Percentiles rank a stretch among this genome's conserved stretches.
These are phyloP conservation scores for Metarhizium robertsii DNA, from an alignment of 2,329 filamentous ascomycete species.

Conservation along the genomic window DNA sequence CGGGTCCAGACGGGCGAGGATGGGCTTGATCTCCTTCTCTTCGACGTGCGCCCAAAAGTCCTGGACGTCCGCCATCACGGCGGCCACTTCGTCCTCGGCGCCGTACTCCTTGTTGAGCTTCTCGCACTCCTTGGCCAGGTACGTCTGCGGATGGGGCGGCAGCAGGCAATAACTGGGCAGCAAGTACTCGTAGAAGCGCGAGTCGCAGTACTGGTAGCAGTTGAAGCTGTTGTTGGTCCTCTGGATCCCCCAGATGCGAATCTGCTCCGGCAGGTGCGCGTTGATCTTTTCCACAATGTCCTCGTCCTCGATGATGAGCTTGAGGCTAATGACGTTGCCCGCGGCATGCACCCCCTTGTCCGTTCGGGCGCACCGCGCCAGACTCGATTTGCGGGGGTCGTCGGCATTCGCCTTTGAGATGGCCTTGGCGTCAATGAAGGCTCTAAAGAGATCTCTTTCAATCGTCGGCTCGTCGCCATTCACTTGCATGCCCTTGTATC, in stretches of 20 bases:
- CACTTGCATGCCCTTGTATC: constrained; percentile 97
- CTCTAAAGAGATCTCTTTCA: constrained; percentile 87
- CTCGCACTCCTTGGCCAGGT: constrained; percentile 72
- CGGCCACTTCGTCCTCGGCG: constrained; percentile 57
- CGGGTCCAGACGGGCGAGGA: constrained; percentile 52
- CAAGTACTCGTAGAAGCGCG: constrained; percentile 93
- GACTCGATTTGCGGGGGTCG: constrained; percentile 90
- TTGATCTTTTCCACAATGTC: constrained; percentile 91
- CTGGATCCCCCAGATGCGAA: constrained; percentile 89
- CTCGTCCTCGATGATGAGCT: constrained; percentile 88
- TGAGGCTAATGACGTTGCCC: constrained; percentile 89
- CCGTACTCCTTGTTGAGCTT: constrained; percentile 66
- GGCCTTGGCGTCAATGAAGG: constrained; percentile 82
- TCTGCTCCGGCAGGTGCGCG: constrained; percentile 71
- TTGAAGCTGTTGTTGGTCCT: constrained; percentile 86
- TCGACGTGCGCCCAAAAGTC: constrained; percentile 79
- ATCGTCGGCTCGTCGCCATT: constrained; percentile 79
- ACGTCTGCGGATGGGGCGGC: constrained; percentile 84
- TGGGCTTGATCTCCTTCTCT: constrained; percentile 67
- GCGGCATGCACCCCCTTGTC: constrained; percentile 97
- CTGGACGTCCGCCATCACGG: constrained; percentile 66
- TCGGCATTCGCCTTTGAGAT: constrained; percentile 96
- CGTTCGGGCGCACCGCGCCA: constrained; percentile 88
- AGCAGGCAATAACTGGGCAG: constrained; percentile 89
- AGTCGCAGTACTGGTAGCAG: constrained; percentile 91